Conservation (phyloP, 371 early-diverging fungal genomes). For the Basidiobolus heterosporus region DNA sequence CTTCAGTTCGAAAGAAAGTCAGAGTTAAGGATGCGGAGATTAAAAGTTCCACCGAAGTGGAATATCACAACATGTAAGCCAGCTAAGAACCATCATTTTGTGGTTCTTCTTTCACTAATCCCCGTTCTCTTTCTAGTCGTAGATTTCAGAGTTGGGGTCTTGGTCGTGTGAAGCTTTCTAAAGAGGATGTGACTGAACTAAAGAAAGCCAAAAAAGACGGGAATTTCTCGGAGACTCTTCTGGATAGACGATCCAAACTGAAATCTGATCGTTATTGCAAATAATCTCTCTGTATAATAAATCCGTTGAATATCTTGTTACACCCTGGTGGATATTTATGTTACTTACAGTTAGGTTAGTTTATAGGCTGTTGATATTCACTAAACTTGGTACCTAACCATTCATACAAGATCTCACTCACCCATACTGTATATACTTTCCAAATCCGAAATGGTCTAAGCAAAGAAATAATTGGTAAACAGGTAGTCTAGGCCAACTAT, state of each 20-base stretch:
- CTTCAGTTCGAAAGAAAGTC: slow-evolving; percentile 7
- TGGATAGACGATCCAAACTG: slow-evolving; percentile 63
- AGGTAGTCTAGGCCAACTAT: too few species aligned
- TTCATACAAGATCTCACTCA: too few species aligned
- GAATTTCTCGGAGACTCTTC: slow-evolving; percentile 49
- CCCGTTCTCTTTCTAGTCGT: slow-evolving; percentile 17
- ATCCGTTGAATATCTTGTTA: too few species aligned
- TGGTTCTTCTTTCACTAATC: not conserved
- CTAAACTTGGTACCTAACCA: too few species aligned
- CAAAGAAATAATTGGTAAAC: too few species aligned
- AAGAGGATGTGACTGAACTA: slow-evolving; percentile 25
- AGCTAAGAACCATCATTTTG: not conserved
- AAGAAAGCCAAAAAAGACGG: slow-evolving; percentile 56
- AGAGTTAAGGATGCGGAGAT: slow-evolving; percentile 19
- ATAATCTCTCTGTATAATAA: slow-evolving; percentile 13
- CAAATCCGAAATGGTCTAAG: too few species aligned
- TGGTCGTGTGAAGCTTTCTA: slow-evolving; percentile 23
- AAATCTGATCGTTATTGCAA: slow-evolving; percentile 77
- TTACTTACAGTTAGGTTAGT: too few species aligned
- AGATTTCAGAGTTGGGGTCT: slow-evolving; percentile 50
- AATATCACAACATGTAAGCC: slow-evolving; percentile 24
- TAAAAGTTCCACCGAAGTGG: slow-evolving; percentile 20
- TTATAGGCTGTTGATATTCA: too few species aligned
- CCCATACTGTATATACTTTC: too few species aligned
- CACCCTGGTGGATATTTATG: too few species aligned